A percentile compares a stretch with the other conserved stretches of the same genome.
Conservation (phyloP, 495 filamentous ascomycete species). For the Trichoderma gamsii region DNA sequence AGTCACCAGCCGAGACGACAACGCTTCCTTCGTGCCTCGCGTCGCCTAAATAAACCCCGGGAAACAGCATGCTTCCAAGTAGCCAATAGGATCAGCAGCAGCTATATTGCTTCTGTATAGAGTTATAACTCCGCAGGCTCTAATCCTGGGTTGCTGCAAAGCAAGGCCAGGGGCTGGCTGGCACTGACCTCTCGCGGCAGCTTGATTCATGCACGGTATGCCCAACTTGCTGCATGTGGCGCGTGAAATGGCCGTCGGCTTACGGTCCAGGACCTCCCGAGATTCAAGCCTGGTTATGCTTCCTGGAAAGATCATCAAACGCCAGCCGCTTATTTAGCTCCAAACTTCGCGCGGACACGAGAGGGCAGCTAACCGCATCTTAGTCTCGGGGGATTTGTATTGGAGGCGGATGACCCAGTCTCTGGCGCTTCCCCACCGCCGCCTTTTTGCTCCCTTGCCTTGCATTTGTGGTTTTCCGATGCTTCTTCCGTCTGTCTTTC, state of each 20-base stretch:
- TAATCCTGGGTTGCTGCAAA: conserved; percentile 1
- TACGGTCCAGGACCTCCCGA: not conserved
- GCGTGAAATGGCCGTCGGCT: not conserved
- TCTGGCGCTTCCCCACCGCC: not conserved
- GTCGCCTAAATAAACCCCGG: not conserved
- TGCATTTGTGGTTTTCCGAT: not conserved
- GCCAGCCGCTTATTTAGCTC: not conserved
- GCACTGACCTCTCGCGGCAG: not conserved
- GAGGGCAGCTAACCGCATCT: not conserved
- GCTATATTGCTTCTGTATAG: conserved; percentile 6
- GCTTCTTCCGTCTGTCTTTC: conserved; percentile 1
- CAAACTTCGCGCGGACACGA: conserved; percentile 3
- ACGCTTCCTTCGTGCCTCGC: not conserved
- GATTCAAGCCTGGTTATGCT: not conserved
- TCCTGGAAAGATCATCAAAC: not conserved
- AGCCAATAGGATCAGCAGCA: not conserved
- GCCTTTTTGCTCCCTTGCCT: not conserved
- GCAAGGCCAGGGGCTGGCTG: not conserved
- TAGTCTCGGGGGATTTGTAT: not conserved
- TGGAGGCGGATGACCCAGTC: not conserved
- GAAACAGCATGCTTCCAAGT: not conserved
- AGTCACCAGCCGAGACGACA: not conserved
- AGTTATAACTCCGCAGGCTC: conserved; percentile 7
- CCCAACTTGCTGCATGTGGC: not conserved
- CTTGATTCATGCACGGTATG: not conserved